Percentiles rank a stretch among this genome's conserved stretches.
These are phyloP conservation scores for Saprolegnia diclina DNA, from an alignment of 352 stramenopile species.

Conservation along the genomic window DNA sequence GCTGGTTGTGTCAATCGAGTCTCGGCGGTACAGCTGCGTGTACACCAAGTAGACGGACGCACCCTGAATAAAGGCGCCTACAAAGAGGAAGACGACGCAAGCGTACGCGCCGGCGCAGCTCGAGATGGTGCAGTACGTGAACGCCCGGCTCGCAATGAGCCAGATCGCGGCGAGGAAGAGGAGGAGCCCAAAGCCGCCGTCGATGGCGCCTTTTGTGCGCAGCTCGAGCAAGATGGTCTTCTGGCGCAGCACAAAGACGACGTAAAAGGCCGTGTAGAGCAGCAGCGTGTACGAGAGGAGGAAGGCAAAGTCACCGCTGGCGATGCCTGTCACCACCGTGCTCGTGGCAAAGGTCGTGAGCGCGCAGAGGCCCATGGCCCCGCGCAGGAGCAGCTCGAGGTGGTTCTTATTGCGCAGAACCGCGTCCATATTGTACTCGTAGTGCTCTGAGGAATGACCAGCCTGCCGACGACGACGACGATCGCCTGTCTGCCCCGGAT, in stretches of 20 bases:
- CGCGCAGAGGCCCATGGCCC: neutral
- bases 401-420: slow-evolving; percentile 8
- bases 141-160: neutral
- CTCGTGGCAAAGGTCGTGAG: slow-evolving; percentile 15
- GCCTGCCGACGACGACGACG: no score
- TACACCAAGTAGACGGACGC: slow-evolving; percentile 21
- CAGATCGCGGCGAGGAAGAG: slow-evolving; percentile 16
- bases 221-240: neutral
- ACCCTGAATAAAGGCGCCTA: slow-evolving; percentile 12
- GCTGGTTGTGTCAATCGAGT: neutral
- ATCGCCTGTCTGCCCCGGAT: no score
- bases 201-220: neutral
- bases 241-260: slow-evolving; percentile 18
- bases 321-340: slow-evolving; percentile 19
- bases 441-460: neutral
- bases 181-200: slow-evolving; percentile 3
- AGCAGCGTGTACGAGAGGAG: slow-evolving; percentile 16
- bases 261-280: slow-evolving; percentile 14
- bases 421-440: slow-evolving; percentile 2
- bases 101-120: slow-evolving; percentile 20
- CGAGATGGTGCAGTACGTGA: neutral
- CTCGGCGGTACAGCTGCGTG: neutral
- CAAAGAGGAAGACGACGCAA: slow-evolving; percentile 23
- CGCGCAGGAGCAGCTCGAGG: slow-evolving; percentile 17
- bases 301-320: slow-evolving; percentile 22